Percentiles rank a stretch among this genome's conserved stretches.
Conservation (phyloP, 371 early-diverging fungal genomes). For the Chytridium lagenaria region DNA sequence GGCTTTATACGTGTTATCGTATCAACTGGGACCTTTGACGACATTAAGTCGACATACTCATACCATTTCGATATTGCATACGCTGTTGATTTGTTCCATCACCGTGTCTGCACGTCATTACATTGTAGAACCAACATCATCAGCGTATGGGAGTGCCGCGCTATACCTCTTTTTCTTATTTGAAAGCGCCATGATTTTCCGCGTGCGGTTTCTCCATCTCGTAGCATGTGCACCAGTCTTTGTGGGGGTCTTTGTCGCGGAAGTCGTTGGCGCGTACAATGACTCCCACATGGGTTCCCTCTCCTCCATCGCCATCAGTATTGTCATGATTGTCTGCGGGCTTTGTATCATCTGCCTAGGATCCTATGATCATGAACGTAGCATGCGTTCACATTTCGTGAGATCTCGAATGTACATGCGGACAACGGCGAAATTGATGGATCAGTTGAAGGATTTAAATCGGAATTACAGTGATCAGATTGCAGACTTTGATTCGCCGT, state of each 20-base stretch:
- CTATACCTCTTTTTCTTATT: constrained; percentile 43
- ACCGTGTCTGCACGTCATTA: constrained; percentile 30
- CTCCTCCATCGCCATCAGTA: constrained; percentile 22
- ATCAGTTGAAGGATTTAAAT: constrained; percentile 44
- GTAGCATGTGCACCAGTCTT: constrained; percentile 32
- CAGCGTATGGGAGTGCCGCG: constrained; percentile 36
- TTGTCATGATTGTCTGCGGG: constrained; percentile 33
- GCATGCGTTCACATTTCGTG: constrained; percentile 47
- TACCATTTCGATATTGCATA: constrained; percentile 28
- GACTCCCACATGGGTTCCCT: not conserved
- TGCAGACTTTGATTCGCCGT: constrained; percentile 56
- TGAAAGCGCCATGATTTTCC: constrained; percentile 38
- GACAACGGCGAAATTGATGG: constrained; percentile 40
- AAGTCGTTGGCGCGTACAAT: not conserved
- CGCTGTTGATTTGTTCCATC: constrained; percentile 31
- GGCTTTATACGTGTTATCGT: constrained; percentile 8
- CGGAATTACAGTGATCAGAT: constrained; percentile 36
- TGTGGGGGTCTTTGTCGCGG: constrained; percentile 22
- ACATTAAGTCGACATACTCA: constrained; percentile 29
- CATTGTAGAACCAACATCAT: constrained; percentile 17
- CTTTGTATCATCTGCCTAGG: constrained; percentile 33
- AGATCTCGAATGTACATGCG: constrained; percentile 35
- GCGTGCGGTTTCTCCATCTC: constrained; percentile 41
- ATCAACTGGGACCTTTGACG: not conserved
- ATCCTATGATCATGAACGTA: constrained; percentile 46